Base-by-base conservation (phyloP, 2,329 filamentous ascomycete genomes). In the Hypoxylon sp. region DNA sequence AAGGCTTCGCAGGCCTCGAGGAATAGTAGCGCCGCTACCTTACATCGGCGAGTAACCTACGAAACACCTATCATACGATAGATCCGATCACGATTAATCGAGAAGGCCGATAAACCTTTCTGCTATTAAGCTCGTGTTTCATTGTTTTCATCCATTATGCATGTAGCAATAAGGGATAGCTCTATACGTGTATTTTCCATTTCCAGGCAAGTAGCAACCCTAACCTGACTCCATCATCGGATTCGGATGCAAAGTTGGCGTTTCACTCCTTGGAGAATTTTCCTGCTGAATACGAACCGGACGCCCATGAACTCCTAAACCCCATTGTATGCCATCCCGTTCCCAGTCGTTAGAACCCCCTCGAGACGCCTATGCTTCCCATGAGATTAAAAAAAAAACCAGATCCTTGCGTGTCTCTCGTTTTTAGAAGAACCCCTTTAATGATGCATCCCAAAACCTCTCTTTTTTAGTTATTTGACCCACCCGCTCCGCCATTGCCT, bases 331-430 rank as follows among this genome's bases (percentile, higher is more conserved):
- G 58, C 58, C 52, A 35, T n/a, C 35, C 55, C 20, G 41, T 53
- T 48, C 9, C 53, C 46, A 48, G 48, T 62, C 61, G 60, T 59
- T 53, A 51, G n/a, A n/a, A n/a, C n/a, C n/a, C 48, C 55, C 45
- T 58, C 50, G 38, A 55, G 64, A 65, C 63, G 65, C 65, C 65
- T 60, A 50, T 63, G 63, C 63, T 64, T 60, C 54, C 43, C 35
- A 51, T 35, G 40, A 60, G 55, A n/a, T n/a, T n/a, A n/a, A n/a
- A n/a, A n/a, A 48, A 47, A 51, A 31, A 56, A 17, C 54, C 58
- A 19, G 27, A 6, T 29, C 55, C 53, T 37, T 37, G 17, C 51
- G 29, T 44, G 30, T 43, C 40, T 43, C 40, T 58, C 51, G 15
- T 60, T 59, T 61, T 53, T 51, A 27, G 23, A n/a, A n/a, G n/a